Base-by-base conservation (phyloP, 768 basidiomycete species). In the Mycena pura region DNA sequence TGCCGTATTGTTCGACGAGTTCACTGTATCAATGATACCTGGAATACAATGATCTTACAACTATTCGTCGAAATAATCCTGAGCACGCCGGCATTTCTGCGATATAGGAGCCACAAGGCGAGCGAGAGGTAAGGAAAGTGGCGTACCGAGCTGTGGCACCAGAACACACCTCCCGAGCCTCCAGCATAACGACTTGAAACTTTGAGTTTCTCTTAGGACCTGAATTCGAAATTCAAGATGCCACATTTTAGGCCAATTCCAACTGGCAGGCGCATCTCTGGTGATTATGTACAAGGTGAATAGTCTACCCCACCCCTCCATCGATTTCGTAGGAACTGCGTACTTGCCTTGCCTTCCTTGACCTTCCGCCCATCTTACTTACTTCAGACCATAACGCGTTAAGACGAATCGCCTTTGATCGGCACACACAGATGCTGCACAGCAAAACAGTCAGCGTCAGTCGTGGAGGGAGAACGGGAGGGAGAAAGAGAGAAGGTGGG, bases 81-180 rank as follows among this genome's bases (percentile, higher is more conserved):
- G 32, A 83, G 74, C 48, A 84, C 82, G 0, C 82, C 82, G 17
- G 81, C 82, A 43, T 83, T 83, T 64, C 82, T 82, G 25, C 31
- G 14, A 21, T 17, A n/a, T 45, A 21, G 29, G 13, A 31, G 32
- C n/a, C 27, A 39, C 17, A 41, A 22, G 22, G 29, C 21, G 27
- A 6, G 27, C 29, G 22, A n/a, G 6, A 36, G 38, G 10, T n/a
- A 10, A n/a, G 17, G 14, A 39, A 9, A n/a, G 38, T 21, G 69
- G n/a, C 74, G 6, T 40, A 79, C 82, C 82, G 76, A 31, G 79
- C 82, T 1, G 82, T 82, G 8, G 83, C 82, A 3, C 82, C 82
- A 0, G 81, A 81, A 57, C 82, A 84, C 0, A 74, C 76, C 4
- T 86, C 84, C 44, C 88, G 72, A 7, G 87, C 88, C 63, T 89